These are phyloP conservation scores for Xanthoconium separans DNA, from an alignment of 1,284 basidiomycete species.

Conservation along the genomic window DNA sequence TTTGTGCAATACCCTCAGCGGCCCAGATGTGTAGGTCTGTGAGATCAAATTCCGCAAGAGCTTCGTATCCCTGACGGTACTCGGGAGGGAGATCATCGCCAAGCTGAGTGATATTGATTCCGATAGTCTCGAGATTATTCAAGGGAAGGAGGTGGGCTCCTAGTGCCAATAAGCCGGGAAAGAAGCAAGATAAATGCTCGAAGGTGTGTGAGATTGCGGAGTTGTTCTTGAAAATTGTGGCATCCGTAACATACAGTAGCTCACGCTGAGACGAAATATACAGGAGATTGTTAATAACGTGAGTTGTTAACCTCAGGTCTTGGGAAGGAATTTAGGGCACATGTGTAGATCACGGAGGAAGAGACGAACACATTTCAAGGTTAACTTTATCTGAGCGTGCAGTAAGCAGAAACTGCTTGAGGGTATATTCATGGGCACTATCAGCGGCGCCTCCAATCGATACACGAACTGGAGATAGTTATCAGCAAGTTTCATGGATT, in stretches of 20 bases:
- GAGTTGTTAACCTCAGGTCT: slow-evolving; percentile 64
- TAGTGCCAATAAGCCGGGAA: slow-evolving; percentile 74
- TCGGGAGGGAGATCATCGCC: slow-evolving; percentile 37
- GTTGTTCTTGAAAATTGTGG: slow-evolving; percentile 29
- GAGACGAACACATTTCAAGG: slow-evolving; percentile 60
- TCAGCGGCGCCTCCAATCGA: slow-evolving; percentile 67
- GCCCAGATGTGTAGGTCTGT: slow-evolving; percentile 61
- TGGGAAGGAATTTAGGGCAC: slow-evolving; percentile 10
- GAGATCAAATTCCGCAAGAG: slow-evolving; percentile 43
- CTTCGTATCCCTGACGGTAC: slow-evolving; percentile 35
- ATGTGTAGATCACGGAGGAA: not conserved
- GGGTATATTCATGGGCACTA: slow-evolving; percentile 73
- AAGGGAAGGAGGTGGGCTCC: slow-evolving; percentile 63
- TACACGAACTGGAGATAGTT: slow-evolving; percentile 39
- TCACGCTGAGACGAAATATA: slow-evolving; percentile 64
- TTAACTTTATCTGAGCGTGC: slow-evolving; percentile 55
- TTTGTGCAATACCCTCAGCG: slow-evolving; percentile 66
- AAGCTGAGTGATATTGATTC: slow-evolving; percentile 43
- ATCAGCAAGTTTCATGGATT: slow-evolving; percentile 3
- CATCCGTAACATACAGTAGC: slow-evolving; percentile 71
- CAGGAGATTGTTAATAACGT: slow-evolving; percentile 62
- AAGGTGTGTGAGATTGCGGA: slow-evolving; percentile 50
- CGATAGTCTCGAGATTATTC: slow-evolving; percentile 44
- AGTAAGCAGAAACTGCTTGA: slow-evolving; percentile 71
- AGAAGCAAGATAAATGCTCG: slow-evolving; percentile 78